These are phyloP conservation scores for Talaromyces borbonicus DNA, from an alignment of 495 filamentous ascomycete genomes.

Conservation along the genomic window DNA sequence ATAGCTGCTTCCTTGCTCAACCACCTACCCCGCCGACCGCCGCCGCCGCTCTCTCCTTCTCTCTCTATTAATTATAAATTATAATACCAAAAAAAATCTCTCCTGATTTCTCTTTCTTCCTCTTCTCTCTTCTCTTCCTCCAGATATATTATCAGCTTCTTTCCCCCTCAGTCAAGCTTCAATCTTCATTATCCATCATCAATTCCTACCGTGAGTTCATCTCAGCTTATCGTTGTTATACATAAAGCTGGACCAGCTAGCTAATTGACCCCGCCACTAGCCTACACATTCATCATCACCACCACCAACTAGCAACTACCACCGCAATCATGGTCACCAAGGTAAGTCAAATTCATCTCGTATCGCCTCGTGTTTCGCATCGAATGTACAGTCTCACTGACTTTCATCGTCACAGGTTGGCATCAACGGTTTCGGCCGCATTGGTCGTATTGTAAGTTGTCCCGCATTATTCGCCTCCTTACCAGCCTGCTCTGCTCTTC, in stretches of 20 bases:
- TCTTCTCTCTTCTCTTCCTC: conserved; percentile 14
- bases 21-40: conserved; percentile 18
- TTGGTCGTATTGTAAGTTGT: conserved; percentile 89
- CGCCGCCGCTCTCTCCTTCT: no score
- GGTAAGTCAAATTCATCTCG: no score
- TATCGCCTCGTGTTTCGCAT: no score
- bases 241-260: not conserved
- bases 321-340: conserved; percentile 33
- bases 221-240: conserved; percentile 2
- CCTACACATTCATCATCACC: conserved; percentile 9
- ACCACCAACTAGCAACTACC: conserved; percentile 14
- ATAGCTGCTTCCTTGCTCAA: no score
- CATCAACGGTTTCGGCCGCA: conserved; percentile 99
- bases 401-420: conserved; percentile 50
- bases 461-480: not conserved
- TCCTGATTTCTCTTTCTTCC: conserved; percentile 11
- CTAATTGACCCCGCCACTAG: conserved; percentile 8
- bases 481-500: not conserved
- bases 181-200: not conserved
- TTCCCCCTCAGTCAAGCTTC: conserved; percentile 1
- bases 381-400: not conserved
- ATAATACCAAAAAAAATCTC: conserved; percentile 14
- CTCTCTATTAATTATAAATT: no score
- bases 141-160: conserved; percentile 10
- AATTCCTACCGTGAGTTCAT: not conserved